A percentile compares a stretch with the other conserved stretches of the same genome.
phyloP scores from a whole-genome alignment of 371 early-diverging fungal genomes.

The Mucor saturninus region DNA sequence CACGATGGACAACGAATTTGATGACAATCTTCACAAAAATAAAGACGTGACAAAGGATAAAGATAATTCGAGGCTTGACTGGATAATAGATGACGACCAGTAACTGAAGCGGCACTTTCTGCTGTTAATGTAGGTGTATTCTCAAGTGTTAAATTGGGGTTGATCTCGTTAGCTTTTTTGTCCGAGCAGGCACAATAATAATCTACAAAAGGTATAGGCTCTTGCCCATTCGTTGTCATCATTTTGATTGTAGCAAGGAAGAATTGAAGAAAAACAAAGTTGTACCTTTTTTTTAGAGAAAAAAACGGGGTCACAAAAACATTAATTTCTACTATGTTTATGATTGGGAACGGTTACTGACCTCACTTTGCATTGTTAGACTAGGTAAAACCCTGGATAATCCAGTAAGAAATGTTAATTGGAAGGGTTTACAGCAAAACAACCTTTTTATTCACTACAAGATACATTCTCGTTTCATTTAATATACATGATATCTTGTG shows the following conservation, averaged over 20 bases:
- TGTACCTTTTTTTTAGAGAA: no score
- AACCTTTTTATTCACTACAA: no score
- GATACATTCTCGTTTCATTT: no score
- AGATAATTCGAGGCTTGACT: constrained; percentile 48
- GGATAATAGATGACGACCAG: constrained; percentile 42
- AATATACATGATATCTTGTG: no score
- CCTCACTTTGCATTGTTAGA: no score
- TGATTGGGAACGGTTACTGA: no score
- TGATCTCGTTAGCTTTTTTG: constrained; percentile 25
- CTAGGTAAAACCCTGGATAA: no score
- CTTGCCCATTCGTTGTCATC: constrained; percentile 8
- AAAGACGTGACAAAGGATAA: constrained; percentile 74
- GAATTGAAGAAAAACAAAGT: not conserved
- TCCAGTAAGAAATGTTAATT: no score
- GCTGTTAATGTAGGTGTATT: not conserved
- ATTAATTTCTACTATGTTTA: no score
- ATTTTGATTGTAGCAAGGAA: not conserved
- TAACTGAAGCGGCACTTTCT: constrained; percentile 30
- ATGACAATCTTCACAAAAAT: constrained; percentile 89
- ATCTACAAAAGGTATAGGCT: constrained; percentile 51
- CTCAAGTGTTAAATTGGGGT: not conserved
- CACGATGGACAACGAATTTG: constrained; percentile 83
- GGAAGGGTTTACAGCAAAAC: no score
- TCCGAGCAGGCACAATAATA: constrained; percentile 52
- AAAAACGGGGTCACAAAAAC: no score